Percentiles rank a stretch among this genome's conserved stretches.
Evolutionary conservation across 2,329 filamentous ascomycete species (phyloP).

Genomic region (Neoscytalidium dimidiatum): DNA sequence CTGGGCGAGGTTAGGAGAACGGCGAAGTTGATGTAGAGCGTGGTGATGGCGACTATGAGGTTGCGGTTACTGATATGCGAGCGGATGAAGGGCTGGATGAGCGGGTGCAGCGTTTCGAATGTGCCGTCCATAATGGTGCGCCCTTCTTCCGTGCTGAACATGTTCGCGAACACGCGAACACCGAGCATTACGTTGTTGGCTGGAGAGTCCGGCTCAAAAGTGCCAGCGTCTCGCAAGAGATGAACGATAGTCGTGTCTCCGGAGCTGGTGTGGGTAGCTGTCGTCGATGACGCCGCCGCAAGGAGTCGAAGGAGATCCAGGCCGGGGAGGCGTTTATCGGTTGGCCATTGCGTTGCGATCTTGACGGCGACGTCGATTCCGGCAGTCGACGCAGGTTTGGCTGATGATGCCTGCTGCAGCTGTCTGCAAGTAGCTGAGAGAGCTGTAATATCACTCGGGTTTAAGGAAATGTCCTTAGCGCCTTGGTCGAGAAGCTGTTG

Average conservation of each 20-base stretch:
- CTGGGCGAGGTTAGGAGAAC: slow-evolving; percentile 65
- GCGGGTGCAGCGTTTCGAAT: slow-evolving; percentile 62
- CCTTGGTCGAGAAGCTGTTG: slow-evolving; percentile 69
- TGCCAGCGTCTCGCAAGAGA: slow-evolving; percentile 58
- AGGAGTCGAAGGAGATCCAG: slow-evolving; percentile 87
- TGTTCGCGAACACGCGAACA: slow-evolving; percentile 76
- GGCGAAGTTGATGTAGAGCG: slow-evolving; percentile 80
- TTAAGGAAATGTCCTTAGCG: slow-evolving; percentile 72
- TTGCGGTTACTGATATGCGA: slow-evolving; percentile 66
- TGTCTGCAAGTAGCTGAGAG: slow-evolving; percentile 64
- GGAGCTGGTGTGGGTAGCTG: slow-evolving; percentile 62
- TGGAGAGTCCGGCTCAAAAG: slow-evolving; percentile 60
- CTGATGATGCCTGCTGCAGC: slow-evolving; percentile 53
- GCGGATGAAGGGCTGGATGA: slow-evolving; percentile 65
- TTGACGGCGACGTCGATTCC: slow-evolving; percentile 68
- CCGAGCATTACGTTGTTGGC: slow-evolving; percentile 89
- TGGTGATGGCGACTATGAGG: slow-evolving; percentile 78
- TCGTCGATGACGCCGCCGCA: slow-evolving; percentile 65
- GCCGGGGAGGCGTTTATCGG: slow-evolving; percentile 75
- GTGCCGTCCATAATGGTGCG: slow-evolving; percentile 58
- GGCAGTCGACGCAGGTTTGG: slow-evolving; percentile 34
- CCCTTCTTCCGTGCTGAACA: slow-evolving; percentile 76
- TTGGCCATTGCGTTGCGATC: slow-evolving; percentile 77
- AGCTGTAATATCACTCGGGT: slow-evolving; percentile 67
- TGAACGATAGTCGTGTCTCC: slow-evolving; percentile 61